Evolutionary conservation across 345 rosid species (phyloP), one percentile per base, ranked within the genome.

Genomic region (Physaria fendleri): DNA sequence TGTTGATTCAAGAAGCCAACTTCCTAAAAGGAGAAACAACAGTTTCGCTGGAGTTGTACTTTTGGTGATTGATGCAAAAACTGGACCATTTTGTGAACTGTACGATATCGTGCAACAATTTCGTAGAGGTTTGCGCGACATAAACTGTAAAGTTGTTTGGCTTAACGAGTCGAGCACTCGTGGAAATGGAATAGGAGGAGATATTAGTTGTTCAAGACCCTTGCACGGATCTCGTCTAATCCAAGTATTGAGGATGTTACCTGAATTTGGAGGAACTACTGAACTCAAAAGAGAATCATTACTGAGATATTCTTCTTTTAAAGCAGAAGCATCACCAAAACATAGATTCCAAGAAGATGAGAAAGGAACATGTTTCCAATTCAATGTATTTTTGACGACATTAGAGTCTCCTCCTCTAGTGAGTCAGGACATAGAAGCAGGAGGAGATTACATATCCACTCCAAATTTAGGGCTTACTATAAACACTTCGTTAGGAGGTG

Each of bases 81-180:
- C n/a, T n/a, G n/a, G n/a, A n/a, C 78, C 85, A 2, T 68, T 76
- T 42, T 12, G 2, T 14, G 77, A 80, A 9, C 58, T 87, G 1
- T 22, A 18, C 13, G 47, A 29, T 14, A 53, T 22, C 45, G 80
- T 87, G 15, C n/a, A 71, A 22, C 79, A 79, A 28, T 85, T 87
- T 50, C 71, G 74, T 17, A 72, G 59, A 62, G 70, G 74, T n/a
- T 62, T 81, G 34, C 25, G 48, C 21, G 67, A 64, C 5, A 14
- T 30, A 42, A 34, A 23, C 5, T 83, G 76, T 61, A 80, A 70
- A 74, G 87, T 85, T 17, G 82, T 87, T 43, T 90, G 95, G 97
- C 58, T 90, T 17, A 84, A 78, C 33, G 79, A 67, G 37, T 76
- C 85, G 2, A 35, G 7, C 3, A 28, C 30, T n/a, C 17, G 8